These are phyloP conservation scores for Ophiostoma sp. DNA, from an alignment of 2,329 filamentous ascomycete species.

Conservation along the genomic window DNA sequence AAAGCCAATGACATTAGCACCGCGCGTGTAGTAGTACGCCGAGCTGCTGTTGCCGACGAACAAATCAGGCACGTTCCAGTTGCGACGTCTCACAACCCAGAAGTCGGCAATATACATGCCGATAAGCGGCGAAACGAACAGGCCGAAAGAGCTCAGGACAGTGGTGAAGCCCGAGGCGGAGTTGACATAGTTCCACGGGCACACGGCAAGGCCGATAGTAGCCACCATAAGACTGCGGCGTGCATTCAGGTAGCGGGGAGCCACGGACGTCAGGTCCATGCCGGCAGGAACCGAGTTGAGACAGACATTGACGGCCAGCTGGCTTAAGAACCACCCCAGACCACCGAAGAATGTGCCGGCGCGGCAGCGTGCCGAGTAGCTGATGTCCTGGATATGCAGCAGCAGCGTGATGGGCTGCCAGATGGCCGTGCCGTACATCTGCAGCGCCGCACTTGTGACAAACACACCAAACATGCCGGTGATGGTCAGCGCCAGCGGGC, in stretches of 20 bases:
- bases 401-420: slow-evolving; percentile 26
- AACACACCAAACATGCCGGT: slow-evolving; percentile 21
- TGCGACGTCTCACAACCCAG: neutral
- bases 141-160: slow-evolving; percentile 28
- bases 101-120: slow-evolving; percentile 26
- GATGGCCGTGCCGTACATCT: slow-evolving; percentile 22
- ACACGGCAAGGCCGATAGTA: slow-evolving; percentile 24
- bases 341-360: slow-evolving; percentile 26
- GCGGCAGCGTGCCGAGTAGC: slow-evolving; percentile 22
- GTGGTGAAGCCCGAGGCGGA: slow-evolving; percentile 27
- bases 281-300: slow-evolving; percentile 27
- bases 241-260: slow-evolving; percentile 24
- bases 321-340: slow-evolving; percentile 24
- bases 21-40: slow-evolving; percentile 2
- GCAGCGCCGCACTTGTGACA: slow-evolving; percentile 20
- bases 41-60: neutral
- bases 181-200: slow-evolving; percentile 27
- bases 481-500: slow-evolving; percentile 16
- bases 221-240: slow-evolving; percentile 26
- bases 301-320: slow-evolving; percentile 23
- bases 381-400: slow-evolving; percentile 11
- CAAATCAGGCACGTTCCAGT: slow-evolving; percentile 1
- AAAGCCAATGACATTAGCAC: neutral
- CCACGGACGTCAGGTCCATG: slow-evolving; percentile 27
- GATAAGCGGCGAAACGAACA: slow-evolving; percentile 28